A percentile compares a stretch with the other conserved stretches of the same genome.
These are phyloP conservation scores for Fusarium algeriense DNA, from an alignment of 2,329 filamentous ascomycete species.

Conservation along the genomic window DNA sequence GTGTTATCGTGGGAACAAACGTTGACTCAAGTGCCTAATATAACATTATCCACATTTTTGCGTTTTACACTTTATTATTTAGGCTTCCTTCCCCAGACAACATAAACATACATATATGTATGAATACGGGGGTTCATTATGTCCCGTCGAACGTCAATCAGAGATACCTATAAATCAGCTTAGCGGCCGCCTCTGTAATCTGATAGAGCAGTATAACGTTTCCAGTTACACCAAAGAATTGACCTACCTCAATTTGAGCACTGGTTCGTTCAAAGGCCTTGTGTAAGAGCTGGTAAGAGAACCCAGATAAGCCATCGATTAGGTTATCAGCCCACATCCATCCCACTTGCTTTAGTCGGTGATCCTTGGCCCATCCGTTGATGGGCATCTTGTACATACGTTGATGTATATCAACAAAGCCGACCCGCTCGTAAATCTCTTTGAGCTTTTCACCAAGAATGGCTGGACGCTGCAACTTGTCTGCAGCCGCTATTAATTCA, in stretches of 20 bases:
- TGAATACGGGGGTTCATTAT: constrained; percentile 59
- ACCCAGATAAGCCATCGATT: constrained; percentile 51
- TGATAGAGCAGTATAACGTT: neutral
- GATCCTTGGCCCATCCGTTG: constrained; percentile 63
- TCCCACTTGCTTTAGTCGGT: constrained; percentile 56
- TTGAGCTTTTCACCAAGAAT: constrained; percentile 51
- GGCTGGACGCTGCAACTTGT: constrained; percentile 54
- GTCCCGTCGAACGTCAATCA: constrained; percentile 62
- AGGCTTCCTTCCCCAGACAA: constrained; percentile 65
- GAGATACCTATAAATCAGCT: constrained; percentile 52
- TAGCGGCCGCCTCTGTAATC: constrained; percentile 1
- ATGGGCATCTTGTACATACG: constrained; percentile 64
- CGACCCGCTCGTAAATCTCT: constrained; percentile 58
- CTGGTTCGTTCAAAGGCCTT: constrained; percentile 54
- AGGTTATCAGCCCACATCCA: constrained; percentile 58
- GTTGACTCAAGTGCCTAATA: neutral
- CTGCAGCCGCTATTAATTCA: constrained; percentile 55
- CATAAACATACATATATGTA: constrained; percentile 59
- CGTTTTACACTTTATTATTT: constrained; percentile 4
- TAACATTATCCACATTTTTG: neutral
- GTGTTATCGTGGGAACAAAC: neutral
- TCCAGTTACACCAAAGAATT: fast-evolving
- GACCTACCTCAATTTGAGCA: constrained; percentile 62
- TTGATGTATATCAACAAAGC: constrained; percentile 67
- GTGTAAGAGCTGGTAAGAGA: constrained; percentile 55